A percentile compares a stretch with the other conserved stretches of the same genome.
Evolutionary conservation across 345 rosid genomes (phyloP).

Genomic region (Brassica cretica): DNA sequence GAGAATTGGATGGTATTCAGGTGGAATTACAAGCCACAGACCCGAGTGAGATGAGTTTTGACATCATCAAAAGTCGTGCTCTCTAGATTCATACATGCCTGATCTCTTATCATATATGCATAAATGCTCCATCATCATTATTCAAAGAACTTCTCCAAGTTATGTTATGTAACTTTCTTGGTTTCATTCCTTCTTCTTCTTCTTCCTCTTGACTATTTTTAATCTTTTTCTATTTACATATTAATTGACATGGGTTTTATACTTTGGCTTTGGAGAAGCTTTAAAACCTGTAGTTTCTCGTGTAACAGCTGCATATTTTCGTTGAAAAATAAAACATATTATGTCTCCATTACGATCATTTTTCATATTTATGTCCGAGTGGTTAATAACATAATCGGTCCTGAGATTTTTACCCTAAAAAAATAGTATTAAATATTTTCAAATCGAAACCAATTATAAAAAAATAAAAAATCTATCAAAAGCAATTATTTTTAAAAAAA

Average conservation of each 20-base stretch:
- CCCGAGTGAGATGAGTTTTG: conserved; percentile 98
- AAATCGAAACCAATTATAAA: no score
- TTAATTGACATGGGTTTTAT: conserved; percentile 29
- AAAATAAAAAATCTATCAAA: no score
- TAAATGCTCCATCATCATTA: conserved; percentile 6
- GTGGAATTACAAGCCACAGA: conserved; percentile 97
- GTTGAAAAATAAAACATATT: conserved; percentile 3
- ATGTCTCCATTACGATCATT: not conserved
- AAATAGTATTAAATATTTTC: no score
- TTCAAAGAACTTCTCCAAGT: conserved; percentile 18
- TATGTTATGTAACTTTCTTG: conserved; percentile 30
- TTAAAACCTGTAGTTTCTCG: conserved; percentile 29
- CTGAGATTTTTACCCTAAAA: no score
- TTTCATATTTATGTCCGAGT: no score
- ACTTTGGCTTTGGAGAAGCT: conserved; percentile 19
- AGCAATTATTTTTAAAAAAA: no score
- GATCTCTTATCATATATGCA: conserved; percentile 5
- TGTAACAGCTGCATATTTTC: conserved; percentile 29
- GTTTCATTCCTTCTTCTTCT: conserved; percentile 32
- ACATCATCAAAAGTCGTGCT: conserved; percentile 79
- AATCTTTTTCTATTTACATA: not conserved
- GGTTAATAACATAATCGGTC: no score
- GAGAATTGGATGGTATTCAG: conserved; percentile 90
- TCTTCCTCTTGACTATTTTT: conserved; percentile 10
- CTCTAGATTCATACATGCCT: conserved; percentile 41